Conservation (phyloP, 441 rosid species). For the Erodium texanum region DNA sequence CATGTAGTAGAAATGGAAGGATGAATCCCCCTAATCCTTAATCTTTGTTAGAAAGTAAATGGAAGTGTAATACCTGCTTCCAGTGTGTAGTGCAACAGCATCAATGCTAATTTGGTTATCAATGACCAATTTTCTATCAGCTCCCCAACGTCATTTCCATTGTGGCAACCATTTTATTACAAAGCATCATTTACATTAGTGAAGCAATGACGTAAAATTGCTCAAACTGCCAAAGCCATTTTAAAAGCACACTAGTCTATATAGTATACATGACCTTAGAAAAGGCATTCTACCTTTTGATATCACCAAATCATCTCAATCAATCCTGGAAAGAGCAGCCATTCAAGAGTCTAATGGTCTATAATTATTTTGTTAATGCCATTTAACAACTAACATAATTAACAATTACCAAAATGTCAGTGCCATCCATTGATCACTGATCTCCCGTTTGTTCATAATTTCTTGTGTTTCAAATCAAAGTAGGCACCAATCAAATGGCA, state of each 20-base stretch:
- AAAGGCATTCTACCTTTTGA: neutral
- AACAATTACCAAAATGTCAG: neutral
- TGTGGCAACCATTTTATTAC: neutral
- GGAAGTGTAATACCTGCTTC: neutral
- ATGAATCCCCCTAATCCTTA: neutral
- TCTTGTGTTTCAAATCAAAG: neutral
- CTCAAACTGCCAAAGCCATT: neutral
- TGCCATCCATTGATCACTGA: neutral
- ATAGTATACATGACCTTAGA: neutral
- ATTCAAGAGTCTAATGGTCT: neutral
- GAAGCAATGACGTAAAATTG: neutral
- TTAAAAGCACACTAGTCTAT: too few relatives aligned
- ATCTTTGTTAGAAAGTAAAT: neutral
- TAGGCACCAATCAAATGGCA: neutral
- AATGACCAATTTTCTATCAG: neutral
- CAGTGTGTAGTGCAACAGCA: neutral
- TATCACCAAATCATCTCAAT: neutral
- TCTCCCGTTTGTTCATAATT: neutral
- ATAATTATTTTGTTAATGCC: too few relatives aligned
- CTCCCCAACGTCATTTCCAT: neutral
- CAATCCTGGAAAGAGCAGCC: neutral
- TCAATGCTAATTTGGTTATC: neutral
- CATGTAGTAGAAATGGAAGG: neutral
- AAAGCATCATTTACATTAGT: neutral
- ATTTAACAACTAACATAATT: too few relatives aligned